Percentiles rank a stretch among this genome's conserved stretches.
Conservation (phyloP, 257 asterid species). For the Gentiana straminea region DNA sequence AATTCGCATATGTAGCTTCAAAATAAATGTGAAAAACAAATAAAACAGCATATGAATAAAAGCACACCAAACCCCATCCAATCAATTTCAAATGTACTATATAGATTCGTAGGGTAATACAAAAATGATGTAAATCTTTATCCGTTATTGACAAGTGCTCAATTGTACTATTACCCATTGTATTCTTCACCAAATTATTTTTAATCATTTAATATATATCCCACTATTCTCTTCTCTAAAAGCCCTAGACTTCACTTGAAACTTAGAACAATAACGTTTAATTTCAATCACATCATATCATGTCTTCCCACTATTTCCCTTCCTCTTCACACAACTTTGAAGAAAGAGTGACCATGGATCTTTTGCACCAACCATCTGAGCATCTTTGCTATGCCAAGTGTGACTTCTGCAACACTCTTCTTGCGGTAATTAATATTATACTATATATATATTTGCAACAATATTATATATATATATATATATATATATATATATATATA, state of each 20-base stretch:
- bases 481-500: too few relatives aligned
- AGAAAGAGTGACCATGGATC: slow-evolving; percentile 50
- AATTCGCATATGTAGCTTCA: background rate
- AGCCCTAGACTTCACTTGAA: background rate
- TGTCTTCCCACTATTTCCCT: slow-evolving; percentile 20
- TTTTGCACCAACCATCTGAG: slow-evolving; percentile 49
- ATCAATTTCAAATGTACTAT: background rate
- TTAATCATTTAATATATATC: background rate
- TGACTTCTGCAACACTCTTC: slow-evolving; percentile 93
- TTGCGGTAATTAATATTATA: slow-evolving; percentile 59
- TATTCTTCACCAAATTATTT: background rate
- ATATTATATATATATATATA: background rate
- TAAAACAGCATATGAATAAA: background rate
- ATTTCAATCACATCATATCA: slow-evolving; percentile 5
- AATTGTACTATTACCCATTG: background rate
- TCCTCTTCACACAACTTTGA: slow-evolving; percentile 22
- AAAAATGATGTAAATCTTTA: background rate
- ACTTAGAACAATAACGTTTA: background rate
- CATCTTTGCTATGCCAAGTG: slow-evolving; percentile 93
- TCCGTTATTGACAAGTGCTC: slow-evolving; percentile 2
- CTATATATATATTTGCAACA: too few relatives aligned
- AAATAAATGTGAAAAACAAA: background rate
- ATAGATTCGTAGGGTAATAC: slow-evolving; percentile 2
- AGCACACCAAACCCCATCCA: background rate
- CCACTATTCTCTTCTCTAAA: slow-evolving; percentile 2